Percentiles rank a stretch among this genome's conserved stretches.
Conservation (phyloP, 805 yeast genomes). For the Kregervanrija fluxuum region DNA sequence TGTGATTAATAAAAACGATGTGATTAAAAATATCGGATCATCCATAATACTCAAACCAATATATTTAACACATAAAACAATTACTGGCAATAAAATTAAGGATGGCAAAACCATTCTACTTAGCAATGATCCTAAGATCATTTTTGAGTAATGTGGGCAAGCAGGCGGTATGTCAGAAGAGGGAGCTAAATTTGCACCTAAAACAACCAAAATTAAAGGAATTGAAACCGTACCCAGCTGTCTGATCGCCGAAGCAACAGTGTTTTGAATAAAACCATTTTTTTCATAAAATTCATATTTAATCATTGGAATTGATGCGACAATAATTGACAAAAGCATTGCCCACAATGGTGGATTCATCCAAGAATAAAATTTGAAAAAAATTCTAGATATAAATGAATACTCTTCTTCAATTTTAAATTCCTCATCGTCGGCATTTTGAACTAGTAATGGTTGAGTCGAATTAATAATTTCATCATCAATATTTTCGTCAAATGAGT, state of each 20-base stretch:
- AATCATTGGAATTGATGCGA: slow-evolving; percentile 57
- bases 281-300: slow-evolving; percentile 51
- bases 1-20: slow-evolving; percentile 65
- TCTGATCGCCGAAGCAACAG: slow-evolving; percentile 53
- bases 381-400: background rate
- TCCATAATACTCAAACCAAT: slow-evolving; percentile 62
- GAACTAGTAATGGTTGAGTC: slow-evolving; percentile 1
- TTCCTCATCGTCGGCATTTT: slow-evolving; percentile 8
- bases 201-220: slow-evolving; percentile 66
- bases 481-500: slow-evolving; percentile 10
- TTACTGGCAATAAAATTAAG: slow-evolving; percentile 55
- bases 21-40: slow-evolving; percentile 75
- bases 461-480: slow-evolving; percentile 1
- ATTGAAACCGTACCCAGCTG: slow-evolving; percentile 71
- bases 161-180: slow-evolving; percentile 61
- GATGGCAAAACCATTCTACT: slow-evolving; percentile 79
- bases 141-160: slow-evolving; percentile 51
- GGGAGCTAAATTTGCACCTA: slow-evolving; percentile 75
- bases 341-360: slow-evolving; percentile 86
- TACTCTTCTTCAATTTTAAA: slow-evolving; percentile 1
- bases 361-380: slow-evolving; percentile 13
- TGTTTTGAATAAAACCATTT: slow-evolving; percentile 57
- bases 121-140: slow-evolving; percentile 60
- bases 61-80: slow-evolving; percentile 56
- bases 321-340: slow-evolving; percentile 59